Percentiles rank a stretch among this genome's conserved stretches.
phyloP scores from a whole-genome alignment of 2,329 filamentous ascomycete species.

The Talaromyces sp. region DNA sequence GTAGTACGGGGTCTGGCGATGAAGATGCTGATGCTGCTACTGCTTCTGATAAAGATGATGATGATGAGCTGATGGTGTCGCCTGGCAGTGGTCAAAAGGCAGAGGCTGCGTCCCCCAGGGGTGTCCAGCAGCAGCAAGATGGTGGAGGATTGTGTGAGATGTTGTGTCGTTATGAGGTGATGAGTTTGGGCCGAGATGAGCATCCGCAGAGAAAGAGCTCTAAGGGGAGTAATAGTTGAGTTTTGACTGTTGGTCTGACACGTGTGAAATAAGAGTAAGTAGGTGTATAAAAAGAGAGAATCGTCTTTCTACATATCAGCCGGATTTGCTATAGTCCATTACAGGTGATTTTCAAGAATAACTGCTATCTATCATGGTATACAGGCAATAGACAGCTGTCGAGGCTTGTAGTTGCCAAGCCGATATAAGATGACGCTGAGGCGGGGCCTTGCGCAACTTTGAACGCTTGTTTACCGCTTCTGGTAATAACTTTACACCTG shows the following conservation, averaged over 20 bases:
- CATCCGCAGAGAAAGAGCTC: background rate
- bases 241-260: background rate
- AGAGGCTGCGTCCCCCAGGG: background rate
- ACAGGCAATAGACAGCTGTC: background rate
- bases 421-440: background rate
- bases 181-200: constrained; percentile 31
- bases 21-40: background rate
- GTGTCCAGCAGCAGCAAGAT: background rate
- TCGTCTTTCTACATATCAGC: background rate
- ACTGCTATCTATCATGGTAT: too few relatives aligned
- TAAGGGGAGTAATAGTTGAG: background rate
- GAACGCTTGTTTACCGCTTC: background rate
- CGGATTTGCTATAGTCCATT: too few relatives aligned
- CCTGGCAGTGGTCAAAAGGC: background rate
- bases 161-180: constrained; percentile 33
- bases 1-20: background rate
- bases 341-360: too few relatives aligned
- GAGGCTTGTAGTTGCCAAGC: background rate
- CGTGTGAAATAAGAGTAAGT: background rate
- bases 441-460: background rate
- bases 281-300: background rate
- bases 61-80: background rate
- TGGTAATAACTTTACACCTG: background rate
- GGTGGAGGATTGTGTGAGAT: constrained; percentile 29
- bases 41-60: too few relatives aligned